phyloP scores from a whole-genome alignment of 345 rosid genomes.

The Euphorbia peplus region DNA sequence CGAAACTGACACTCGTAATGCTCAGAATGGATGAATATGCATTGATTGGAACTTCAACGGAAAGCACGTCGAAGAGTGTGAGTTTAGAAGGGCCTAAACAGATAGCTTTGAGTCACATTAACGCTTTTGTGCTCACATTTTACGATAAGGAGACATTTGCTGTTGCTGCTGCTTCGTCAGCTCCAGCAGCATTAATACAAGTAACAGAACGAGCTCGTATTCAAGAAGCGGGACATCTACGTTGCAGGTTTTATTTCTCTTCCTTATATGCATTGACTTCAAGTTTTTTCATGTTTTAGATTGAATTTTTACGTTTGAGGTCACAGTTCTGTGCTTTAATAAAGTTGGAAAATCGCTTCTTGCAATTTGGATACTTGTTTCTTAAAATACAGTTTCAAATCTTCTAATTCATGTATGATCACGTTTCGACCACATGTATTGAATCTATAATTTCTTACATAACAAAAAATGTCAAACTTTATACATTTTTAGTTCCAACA shows the following conservation, averaged over 20 bases:
- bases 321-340: too few relatives aligned
- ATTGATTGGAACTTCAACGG: conserved; percentile 56
- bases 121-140: conserved; percentile 57
- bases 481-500: too few relatives aligned
- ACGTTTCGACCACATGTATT: too few relatives aligned
- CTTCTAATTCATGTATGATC: too few relatives aligned
- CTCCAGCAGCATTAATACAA: conserved; percentile 77
- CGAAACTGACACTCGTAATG: not conserved
- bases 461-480: too few relatives aligned
- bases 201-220: conserved; percentile 84
- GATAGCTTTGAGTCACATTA: conserved; percentile 75
- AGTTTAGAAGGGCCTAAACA: conserved; percentile 75
- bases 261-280: not conserved
- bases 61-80: conserved; percentile 61
- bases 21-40: conserved; percentile 75
- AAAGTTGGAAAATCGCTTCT: too few relatives aligned
- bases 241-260: conserved; percentile 75
- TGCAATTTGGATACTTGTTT: too few relatives aligned
- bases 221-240: conserved; percentile 88
- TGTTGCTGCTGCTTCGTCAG: conserved; percentile 62
- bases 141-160: conserved; percentile 70
- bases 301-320: too few relatives aligned
- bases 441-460: too few relatives aligned
- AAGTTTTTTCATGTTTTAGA: too few relatives aligned
- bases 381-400: not conserved